Conservation (phyloP, 2,329 filamentous ascomycete species). For the Epichloe brachyelytri region DNA sequence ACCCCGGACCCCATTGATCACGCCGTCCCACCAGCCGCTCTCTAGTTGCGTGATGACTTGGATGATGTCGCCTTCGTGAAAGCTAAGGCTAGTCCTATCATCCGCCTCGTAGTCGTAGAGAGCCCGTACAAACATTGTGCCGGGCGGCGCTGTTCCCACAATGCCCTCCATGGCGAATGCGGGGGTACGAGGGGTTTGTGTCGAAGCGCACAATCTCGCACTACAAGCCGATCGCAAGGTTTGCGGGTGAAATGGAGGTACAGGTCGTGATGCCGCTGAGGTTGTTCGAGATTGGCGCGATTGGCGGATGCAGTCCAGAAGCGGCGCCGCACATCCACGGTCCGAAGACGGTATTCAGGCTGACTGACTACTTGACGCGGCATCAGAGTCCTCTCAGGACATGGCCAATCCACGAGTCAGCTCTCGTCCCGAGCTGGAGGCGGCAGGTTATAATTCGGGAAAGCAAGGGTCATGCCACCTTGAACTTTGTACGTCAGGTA, state of each 20-base stretch:
- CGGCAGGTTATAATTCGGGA: constrained; percentile 8
- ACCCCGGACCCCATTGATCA: constrained; percentile 90
- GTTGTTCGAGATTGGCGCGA: neutral
- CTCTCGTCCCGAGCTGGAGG: constrained; percentile 17
- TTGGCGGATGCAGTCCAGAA: neutral
- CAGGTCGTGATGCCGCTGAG: neutral
- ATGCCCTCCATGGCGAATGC: constrained; percentile 44
- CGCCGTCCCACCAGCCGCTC: constrained; percentile 98
- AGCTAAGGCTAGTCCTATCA: constrained; percentile 91
- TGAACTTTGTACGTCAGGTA: neutral
- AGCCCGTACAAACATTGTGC: constrained; percentile 82
- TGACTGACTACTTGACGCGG: constrained; percentile 10
- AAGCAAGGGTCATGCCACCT: constrained; percentile 11
- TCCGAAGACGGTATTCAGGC: neutral
- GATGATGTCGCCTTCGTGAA: constrained; percentile 92
- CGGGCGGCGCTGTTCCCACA: constrained; percentile 44
- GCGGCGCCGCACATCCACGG: constrained; percentile 1
- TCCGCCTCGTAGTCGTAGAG: constrained; percentile 98
- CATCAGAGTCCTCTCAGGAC: constrained; percentile 20
- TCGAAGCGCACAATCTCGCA: constrained; percentile 1
- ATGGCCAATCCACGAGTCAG: constrained; percentile 19
- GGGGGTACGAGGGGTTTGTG: constrained; percentile 1
- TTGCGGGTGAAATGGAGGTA: neutral
- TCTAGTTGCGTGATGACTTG: constrained; percentile 97
- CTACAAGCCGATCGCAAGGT: neutral